Evolutionary conservation across 352 stramenopile genomes (phyloP), one percentile per base, ranked within the genome.

Genomic region (Phytophthora macrochlamydospora): DNA sequence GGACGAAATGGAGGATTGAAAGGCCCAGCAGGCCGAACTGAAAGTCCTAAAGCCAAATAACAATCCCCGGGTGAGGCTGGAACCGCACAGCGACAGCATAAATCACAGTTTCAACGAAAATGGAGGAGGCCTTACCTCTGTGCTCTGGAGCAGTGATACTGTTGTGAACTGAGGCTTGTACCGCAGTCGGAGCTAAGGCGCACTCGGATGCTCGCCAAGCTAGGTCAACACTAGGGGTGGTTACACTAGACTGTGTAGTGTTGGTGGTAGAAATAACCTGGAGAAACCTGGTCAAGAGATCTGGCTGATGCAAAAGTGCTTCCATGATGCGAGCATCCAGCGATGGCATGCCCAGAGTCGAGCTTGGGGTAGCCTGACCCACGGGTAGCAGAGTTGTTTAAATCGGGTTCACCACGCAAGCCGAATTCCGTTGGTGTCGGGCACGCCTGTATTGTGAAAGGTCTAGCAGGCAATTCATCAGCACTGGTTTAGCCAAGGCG

Each of bases 1-100:
- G 51, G 9, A 2, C 3, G 8, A 65, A 65, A 13, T 70, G 56
- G 2, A 66, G 11, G n/a, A 62, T 57, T 0, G 56, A 71, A 0
- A 71, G 45, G 1, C 51, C 42, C 8, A 45, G n/a, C 7, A 46
- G 29, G 0, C 51, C 63, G 14, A 71, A 71, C 8, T 46, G 63
- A 24, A 66, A 56, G n/a, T 66, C 57, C 24, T 52, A 71, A 6
- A 67, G 11, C 9, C 63, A 13, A 4, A 55, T 59, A 30, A 65
- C 4, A 5, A 71, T 38, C 0, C 50, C 63, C 1, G 56, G 56
- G 14, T 70, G 50, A 7, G 50, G 46, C 12, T 53, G 14, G 33
- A 62, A 66, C 42, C 29, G 51, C 33, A 64, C 53, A 18, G 51
- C 53, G 5, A 24, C 2, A 7, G 42, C 12, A 48, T 45, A 35